phyloP scores from a whole-genome alignment of 2,329 filamentous ascomycete species.

The Verticillium zaregamsianum region DNA sequence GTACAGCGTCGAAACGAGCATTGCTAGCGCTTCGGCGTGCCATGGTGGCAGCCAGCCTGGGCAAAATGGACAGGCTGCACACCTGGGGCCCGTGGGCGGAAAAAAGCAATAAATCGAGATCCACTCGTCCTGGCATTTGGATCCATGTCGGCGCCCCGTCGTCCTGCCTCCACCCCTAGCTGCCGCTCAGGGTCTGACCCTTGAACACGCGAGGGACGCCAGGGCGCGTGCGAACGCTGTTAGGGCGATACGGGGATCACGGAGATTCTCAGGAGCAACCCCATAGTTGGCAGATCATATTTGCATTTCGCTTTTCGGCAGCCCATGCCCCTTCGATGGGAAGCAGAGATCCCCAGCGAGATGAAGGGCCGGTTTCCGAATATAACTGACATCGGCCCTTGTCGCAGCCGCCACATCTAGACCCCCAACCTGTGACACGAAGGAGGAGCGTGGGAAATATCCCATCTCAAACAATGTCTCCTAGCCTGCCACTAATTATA shows the following conservation, averaged over 20 bases:
- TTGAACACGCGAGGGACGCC: background rate
- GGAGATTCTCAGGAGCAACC: conserved; percentile 2
- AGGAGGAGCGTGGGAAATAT: background rate
- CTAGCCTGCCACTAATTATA: background rate
- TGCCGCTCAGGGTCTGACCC: conserved; percentile 1
- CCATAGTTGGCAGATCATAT: background rate
- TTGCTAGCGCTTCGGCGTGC: background rate
- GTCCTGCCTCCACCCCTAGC: conserved; percentile 1
- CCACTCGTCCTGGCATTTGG: conserved; percentile 1
- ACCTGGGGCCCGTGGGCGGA: background rate
- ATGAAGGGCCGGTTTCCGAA: background rate
- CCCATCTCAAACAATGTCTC: background rate
- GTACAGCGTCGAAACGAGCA: background rate
- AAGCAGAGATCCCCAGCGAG: background rate
- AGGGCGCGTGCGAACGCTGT: background rate
- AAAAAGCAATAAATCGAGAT: conserved; percentile 5
- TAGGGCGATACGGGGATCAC: background rate
- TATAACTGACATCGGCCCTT: background rate
- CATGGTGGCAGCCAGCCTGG: background rate
- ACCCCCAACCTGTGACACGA: background rate
- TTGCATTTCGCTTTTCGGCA: background rate
- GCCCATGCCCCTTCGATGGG: background rate
- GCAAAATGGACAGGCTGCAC: background rate
- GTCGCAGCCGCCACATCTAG: background rate
- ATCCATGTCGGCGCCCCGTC: background rate